These are phyloP conservation scores for Catenaria anguillulae DNA, from an alignment of 371 early-diverging fungal genomes.

Conservation along the genomic window DNA sequence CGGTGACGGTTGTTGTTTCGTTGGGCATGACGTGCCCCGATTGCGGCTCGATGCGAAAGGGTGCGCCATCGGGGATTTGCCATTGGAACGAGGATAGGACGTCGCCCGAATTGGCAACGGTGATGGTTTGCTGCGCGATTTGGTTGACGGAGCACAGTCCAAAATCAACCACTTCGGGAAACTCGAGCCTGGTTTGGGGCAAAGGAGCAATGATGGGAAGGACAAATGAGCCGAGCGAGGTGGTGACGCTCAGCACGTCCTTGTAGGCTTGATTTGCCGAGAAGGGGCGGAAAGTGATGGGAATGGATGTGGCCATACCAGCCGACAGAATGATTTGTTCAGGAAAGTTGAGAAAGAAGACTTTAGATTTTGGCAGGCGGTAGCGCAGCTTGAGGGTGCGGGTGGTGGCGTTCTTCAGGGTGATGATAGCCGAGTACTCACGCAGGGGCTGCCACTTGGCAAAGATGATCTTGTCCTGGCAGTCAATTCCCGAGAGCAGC, in stretches of 20 bases:
- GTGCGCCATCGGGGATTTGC: slow-evolving; percentile 16
- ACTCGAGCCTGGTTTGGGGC: slow-evolving; percentile 27
- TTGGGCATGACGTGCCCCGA: slow-evolving; percentile 22
- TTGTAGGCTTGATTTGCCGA: slow-evolving; percentile 31
- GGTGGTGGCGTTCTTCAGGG: slow-evolving; percentile 34
- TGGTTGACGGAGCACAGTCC: slow-evolving; percentile 25
- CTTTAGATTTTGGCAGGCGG: slow-evolving; percentile 28
- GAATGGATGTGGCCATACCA: slow-evolving; percentile 34
- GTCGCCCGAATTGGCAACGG: slow-evolving; percentile 28
- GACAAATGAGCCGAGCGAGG: slow-evolving; percentile 28
- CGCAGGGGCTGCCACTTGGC: slow-evolving; percentile 35
- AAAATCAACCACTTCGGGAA: slow-evolving; percentile 23
- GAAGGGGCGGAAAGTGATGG: slow-evolving; percentile 33
- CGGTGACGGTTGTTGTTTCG: slow-evolving; percentile 12
- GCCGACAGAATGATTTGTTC: slow-evolving; percentile 30
- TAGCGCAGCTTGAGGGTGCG: slow-evolving; percentile 38
- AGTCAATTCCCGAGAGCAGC: slow-evolving; percentile 26
- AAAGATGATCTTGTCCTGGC: slow-evolving; percentile 30
- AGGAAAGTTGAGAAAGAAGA: slow-evolving; percentile 35
- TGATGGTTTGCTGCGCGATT: slow-evolving; percentile 17
- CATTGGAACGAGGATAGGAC: slow-evolving; percentile 24
- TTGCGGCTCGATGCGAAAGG: slow-evolving; percentile 21
- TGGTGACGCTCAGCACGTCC: slow-evolving; percentile 28
- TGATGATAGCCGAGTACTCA: slow-evolving; percentile 26
- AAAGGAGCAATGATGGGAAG: slow-evolving; percentile 28